A percentile compares a stretch with the other conserved stretches of the same genome.
Conservation (phyloP, 2,329 filamentous ascomycete genomes). For the Graphilbum ipis-grandicollis region DNA sequence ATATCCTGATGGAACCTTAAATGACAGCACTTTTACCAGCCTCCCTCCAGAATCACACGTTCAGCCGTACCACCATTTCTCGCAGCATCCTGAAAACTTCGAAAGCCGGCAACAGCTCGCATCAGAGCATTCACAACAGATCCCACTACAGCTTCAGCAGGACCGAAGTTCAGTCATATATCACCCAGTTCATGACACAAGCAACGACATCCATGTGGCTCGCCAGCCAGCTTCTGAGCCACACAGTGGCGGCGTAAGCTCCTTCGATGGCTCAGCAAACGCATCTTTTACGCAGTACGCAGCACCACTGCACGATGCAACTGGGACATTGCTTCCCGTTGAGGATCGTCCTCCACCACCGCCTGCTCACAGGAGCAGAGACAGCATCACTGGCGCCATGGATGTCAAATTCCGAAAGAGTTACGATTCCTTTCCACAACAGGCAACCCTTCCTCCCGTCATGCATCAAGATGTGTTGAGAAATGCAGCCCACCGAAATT, state of each 20-base stretch:
- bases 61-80: constrained; percentile 1
- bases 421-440: constrained; percentile 23
- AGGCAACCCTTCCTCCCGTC: constrained; percentile 21
- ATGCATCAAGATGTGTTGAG: constrained; percentile 43
- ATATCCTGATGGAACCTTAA: neutral
- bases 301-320: neutral
- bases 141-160: neutral
- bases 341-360: constrained; percentile 35
- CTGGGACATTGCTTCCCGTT: neutral
- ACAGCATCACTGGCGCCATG: constrained; percentile 19
- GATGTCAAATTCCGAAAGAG: constrained; percentile 22
- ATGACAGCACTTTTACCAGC: too few relatives aligned
- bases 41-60: neutral
- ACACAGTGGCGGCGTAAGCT: neutral
- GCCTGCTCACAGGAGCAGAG: constrained; percentile 33
- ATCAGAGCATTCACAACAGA: too few relatives aligned
- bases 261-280: neutral
- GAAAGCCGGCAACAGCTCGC: neutral
- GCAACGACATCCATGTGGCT: neutral
- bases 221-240: neutral
- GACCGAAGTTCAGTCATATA: neutral
- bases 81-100: neutral
- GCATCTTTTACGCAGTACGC: neutral
- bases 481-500: constrained; percentile 41
- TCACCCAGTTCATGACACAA: neutral